Evolutionary conservation across 2,329 filamentous ascomycete genomes (phyloP).

Genomic region (Hypoxylon sp.): DNA sequence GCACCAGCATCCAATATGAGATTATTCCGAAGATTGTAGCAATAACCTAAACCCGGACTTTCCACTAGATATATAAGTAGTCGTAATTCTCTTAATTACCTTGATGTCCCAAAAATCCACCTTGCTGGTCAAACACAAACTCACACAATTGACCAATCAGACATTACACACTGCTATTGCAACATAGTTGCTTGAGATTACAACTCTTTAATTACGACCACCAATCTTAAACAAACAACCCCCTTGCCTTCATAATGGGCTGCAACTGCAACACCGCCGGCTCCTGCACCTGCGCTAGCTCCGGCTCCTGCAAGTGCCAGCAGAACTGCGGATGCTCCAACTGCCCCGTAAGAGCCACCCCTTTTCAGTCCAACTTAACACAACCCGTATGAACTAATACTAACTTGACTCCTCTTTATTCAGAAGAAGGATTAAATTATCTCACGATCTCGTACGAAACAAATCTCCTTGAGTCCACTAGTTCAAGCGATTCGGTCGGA

Average conservation of each 20-base stretch:
- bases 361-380: too few species aligned
- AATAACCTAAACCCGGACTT: too few species aligned
- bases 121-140: constrained; percentile 24
- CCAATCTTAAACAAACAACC: neutral
- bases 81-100: constrained; percentile 19
- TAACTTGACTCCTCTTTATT: neutral
- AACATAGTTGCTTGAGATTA: constrained; percentile 24
- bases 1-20: neutral
- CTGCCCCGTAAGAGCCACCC: constrained; percentile 41
- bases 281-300: constrained; percentile 40
- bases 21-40: neutral
- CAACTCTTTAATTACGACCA: constrained; percentile 9
- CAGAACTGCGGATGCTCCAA: constrained; percentile 43
- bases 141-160: constrained; percentile 34
- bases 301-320: constrained; percentile 43
- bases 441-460: neutral
- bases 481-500: neutral
- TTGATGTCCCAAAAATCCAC: constrained; percentile 30
- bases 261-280: constrained; percentile 42
- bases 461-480: neutral
- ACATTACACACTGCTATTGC: constrained; percentile 17
- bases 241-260: constrained; percentile 33
- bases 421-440: constrained; percentile 21
- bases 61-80: constrained; percentile 34
- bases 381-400: too few species aligned